phyloP scores from a whole-genome alignment of 768 basidiomycete species.

The Butyriboletus loyo region DNA sequence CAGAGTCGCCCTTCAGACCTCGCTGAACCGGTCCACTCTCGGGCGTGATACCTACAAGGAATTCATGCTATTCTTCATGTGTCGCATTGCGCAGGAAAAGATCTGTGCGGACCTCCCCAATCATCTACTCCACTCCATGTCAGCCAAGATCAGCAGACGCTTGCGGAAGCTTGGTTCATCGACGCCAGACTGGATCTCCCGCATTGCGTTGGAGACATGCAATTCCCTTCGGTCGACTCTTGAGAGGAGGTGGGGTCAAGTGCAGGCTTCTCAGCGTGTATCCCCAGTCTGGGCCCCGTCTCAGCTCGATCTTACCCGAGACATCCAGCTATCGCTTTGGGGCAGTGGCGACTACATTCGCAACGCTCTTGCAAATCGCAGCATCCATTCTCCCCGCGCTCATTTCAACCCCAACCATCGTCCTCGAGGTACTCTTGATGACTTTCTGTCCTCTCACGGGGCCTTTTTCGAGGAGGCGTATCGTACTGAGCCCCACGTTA shows the following conservation, averaged over 20 bases:
- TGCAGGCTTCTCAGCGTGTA: conserved; percentile 26
- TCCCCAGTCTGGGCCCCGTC: conserved; percentile 4
- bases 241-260: conserved; percentile 34
- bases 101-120: conserved; percentile 10
- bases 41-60: conserved; percentile 38
- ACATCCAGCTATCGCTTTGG: conserved; percentile 34
- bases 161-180: conserved; percentile 35
- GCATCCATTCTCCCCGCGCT: neutral
- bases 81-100: neutral
- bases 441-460: neutral
- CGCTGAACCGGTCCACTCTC: conserved; percentile 12
- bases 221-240: conserved; percentile 21
- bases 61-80: conserved; percentile 45
- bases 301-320: conserved; percentile 25
- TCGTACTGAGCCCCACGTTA: neutral
- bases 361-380: conserved; percentile 7
- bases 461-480: neutral
- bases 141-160: conserved; percentile 37
- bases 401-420: neutral
- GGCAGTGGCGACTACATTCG: conserved; percentile 29
- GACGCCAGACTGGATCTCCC: conserved; percentile 16
- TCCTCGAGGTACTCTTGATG: conserved; percentile 10
- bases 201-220: conserved; percentile 6
- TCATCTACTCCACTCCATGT: conserved; percentile 38
- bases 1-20: conserved; percentile 33